Base-by-base conservation (phyloP, 2,329 filamentous ascomycete species). In the Aurifilum marmelostoma region DNA sequence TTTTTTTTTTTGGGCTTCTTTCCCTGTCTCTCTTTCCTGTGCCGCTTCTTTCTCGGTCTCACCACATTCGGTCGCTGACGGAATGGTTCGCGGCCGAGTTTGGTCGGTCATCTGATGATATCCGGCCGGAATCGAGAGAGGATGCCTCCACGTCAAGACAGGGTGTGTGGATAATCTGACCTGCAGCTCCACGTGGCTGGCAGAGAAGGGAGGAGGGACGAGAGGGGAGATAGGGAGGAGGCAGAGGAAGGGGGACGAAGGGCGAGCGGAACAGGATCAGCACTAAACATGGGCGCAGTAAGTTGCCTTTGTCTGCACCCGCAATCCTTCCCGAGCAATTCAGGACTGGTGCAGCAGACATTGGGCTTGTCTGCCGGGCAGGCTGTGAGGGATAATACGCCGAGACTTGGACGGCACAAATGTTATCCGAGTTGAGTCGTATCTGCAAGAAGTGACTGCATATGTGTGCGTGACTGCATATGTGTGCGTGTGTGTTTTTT, bases 131-230 rank as follows among this genome's bases (percentile, higher is more conserved):
- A 32, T 18, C 52, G 27, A 56, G 27, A 56, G 52, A 56, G 24
- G 14, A 56, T 29, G 12, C 52, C 12, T 56, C 14, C 27, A 29
- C n/a, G n/a, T n/a, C n/a, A n/a, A n/a, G 52, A 29, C 5, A 18
- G 32, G 32, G 29, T 56, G 56, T 14, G 11, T 59, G 29, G 52
- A 37, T 32, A 37, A 27, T 39, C 63, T 58, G 52, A 58, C 63
- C 56, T 65, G 63, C 63, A 65, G 50, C 50, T 47, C 24, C 63
- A 65, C 63, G 63, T 65, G 63, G 63, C 52, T 37, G 63, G 27
- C 59, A 37, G 21, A 27, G 21, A 24, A 11, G 9, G 24, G 29
- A 11, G 41, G 34, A n/a, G n/a, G n/a, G n/a, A 16, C n/a, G 59
- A 62, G 43, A 47, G 16, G 7, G 41, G 43, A 47, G 21, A 47